Conservation (phyloP, 73 alveolate species). For the Symbiodinium natans region DNA sequence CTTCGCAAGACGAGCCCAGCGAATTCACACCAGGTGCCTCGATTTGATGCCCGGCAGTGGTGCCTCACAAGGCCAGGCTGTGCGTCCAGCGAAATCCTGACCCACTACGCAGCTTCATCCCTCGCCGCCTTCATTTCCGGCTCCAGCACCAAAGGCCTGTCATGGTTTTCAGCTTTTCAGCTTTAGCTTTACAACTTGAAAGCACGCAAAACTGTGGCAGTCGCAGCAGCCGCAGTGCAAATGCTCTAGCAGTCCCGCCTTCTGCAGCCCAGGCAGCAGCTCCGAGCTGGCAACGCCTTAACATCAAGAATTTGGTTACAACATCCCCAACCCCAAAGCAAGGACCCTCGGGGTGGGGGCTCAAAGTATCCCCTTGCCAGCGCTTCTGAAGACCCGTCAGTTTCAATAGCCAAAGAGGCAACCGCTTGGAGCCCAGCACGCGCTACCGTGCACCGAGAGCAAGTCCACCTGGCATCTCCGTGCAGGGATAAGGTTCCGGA, state of each 20-base stretch:
- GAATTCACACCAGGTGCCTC: neutral
- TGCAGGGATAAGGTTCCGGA: neutral
- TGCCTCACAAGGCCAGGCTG: neutral
- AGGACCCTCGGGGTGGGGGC: neutral
- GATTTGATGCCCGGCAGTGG: neutral
- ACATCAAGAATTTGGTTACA: too few relatives aligned
- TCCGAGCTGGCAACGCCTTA: conserved; percentile 62
- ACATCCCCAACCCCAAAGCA: too few relatives aligned
- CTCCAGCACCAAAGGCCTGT: conserved; percentile 83
- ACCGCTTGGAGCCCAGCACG: neutral
- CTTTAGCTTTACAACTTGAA: neutral
- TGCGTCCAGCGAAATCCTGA: too few relatives aligned
- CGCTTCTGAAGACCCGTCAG: too few relatives aligned
- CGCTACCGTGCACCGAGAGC: conserved; percentile 71
- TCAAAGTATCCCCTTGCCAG: too few relatives aligned
- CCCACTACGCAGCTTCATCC: too few relatives aligned
- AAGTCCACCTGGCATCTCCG: conserved; percentile 83
- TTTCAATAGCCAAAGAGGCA: too few relatives aligned
- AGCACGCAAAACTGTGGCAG: too few relatives aligned
- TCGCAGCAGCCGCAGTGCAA: too few relatives aligned
- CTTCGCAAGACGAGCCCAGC: too few relatives aligned
- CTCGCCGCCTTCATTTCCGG: conserved; percentile 62
- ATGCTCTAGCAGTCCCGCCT: conserved; percentile 4
- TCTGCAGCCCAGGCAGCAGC: conserved; percentile 90
- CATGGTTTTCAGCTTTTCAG: neutral